These are phyloP conservation scores for Exophiala phaeomuriformis DNA, from an alignment of 2,329 filamentous ascomycete genomes.

Conservation along the genomic window DNA sequence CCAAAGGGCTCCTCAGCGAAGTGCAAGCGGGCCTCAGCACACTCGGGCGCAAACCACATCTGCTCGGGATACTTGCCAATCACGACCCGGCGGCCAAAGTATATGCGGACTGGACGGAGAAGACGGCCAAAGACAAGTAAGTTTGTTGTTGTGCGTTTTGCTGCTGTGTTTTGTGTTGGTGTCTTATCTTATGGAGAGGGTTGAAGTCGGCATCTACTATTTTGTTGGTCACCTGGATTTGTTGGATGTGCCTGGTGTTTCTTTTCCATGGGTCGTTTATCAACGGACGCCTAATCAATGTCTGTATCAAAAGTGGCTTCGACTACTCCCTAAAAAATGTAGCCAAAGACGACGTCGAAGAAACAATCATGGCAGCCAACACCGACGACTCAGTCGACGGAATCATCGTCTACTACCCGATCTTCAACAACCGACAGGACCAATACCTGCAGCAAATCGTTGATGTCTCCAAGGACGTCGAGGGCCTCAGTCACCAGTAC, in stretches of 20 bases:
- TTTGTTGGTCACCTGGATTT: no score
- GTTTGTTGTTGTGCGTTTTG: constrained; percentile 31
- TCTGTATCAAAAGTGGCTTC: constrained; percentile 54
- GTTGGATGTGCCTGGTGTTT: no score
- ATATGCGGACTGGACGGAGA: constrained; percentile 96
- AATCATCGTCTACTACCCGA: constrained; percentile 97
- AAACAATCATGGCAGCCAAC: constrained; percentile 80
- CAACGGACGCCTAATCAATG: not conserved
- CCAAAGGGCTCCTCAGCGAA: constrained; percentile 71
- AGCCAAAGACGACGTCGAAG: constrained; percentile 81
- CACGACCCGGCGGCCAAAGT: constrained; percentile 81
- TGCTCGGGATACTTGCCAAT: constrained; percentile 90
- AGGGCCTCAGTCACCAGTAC: constrained; percentile 87
- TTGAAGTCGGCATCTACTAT: no score
- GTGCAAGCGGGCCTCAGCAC: constrained; percentile 67
- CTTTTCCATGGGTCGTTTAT: no score
- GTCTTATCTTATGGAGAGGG: not conserved
- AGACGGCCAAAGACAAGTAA: constrained; percentile 94
- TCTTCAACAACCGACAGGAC: constrained; percentile 86
- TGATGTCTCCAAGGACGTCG: constrained; percentile 83
- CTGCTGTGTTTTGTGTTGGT: not conserved
- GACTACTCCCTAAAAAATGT: constrained; percentile 77
- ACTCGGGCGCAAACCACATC: constrained; percentile 61
- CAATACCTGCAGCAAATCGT: constrained; percentile 95
- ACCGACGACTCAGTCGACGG: constrained; percentile 67